phyloP scores from a whole-genome alignment of 1,284 basidiomycete species.

The Sparassis latifolia region DNA sequence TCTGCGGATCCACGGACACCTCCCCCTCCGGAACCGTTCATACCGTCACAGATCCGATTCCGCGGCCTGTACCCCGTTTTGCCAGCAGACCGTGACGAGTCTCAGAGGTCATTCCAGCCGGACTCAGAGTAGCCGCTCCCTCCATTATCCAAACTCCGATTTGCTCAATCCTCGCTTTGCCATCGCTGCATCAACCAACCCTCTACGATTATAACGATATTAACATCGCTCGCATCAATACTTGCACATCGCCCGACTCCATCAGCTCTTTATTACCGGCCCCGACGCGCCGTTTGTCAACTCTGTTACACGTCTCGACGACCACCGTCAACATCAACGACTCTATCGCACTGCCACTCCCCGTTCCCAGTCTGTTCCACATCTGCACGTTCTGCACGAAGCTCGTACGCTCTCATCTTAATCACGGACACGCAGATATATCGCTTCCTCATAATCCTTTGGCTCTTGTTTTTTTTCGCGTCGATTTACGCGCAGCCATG shows the following conservation, averaged over 20 bases:
- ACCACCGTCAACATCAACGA: too few relatives aligned
- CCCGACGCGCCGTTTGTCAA: neutral
- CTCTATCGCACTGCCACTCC: too few relatives aligned
- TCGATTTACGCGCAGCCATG: neutral
- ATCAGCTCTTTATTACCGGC: neutral
- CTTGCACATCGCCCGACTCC: neutral
- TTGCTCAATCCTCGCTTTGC: neutral
- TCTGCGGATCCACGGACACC: slow-evolving; percentile 19
- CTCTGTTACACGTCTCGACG: neutral
- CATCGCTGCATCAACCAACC: neutral
- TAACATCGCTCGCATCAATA: neutral
- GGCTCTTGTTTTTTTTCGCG: neutral
- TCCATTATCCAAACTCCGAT: neutral
- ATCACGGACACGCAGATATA: neutral
- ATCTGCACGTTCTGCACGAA: neutral
- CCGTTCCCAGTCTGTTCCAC: too few relatives aligned
- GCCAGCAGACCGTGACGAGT: slow-evolving; percentile 11
- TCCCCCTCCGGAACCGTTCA: slow-evolving; percentile 15
- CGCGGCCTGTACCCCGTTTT: slow-evolving; percentile 19
- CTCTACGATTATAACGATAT: neutral
- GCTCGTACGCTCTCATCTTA: neutral
- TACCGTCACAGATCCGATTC: slow-evolving; percentile 19
- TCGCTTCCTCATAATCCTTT: neutral
- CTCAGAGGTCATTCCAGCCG: neutral
- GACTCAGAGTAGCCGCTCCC: neutral